Evolutionary conservation across 257 asterid species (phyloP).

Genomic region (Lithospermum erythrorhizon): DNA sequence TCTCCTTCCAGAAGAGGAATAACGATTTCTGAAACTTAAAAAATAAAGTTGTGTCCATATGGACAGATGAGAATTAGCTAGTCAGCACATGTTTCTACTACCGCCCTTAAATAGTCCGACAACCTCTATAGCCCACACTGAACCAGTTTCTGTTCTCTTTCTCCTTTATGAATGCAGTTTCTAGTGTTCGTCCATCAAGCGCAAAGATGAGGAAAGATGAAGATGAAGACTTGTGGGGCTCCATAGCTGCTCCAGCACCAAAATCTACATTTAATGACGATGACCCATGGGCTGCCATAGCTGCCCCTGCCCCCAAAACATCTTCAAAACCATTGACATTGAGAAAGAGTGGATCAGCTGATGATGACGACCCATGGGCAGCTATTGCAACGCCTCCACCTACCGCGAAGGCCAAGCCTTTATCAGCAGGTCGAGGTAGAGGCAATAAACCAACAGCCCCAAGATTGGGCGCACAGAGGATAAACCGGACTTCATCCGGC

Average conservation of each 20-base stretch:
- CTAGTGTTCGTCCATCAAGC: conserved; percentile 44
- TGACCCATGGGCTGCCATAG: conserved; percentile 59
- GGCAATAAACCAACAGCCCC: conserved; percentile 62
- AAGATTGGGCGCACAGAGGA: conserved; percentile 71
- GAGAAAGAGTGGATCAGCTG: conserved; percentile 32
- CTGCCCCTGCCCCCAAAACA: conserved; percentile 51
- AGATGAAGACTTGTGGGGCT: conserved; percentile 61
- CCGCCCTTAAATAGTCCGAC: not conserved
- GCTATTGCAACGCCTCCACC: conserved; percentile 85
- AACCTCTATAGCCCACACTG: not conserved
- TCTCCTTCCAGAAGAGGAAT: too few species aligned
- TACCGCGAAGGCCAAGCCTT: conserved; percentile 53
- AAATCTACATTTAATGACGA: conserved; percentile 39
- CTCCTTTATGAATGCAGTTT: conserved; percentile 28
- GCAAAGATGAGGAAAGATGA: conserved; percentile 36
- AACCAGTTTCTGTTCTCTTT: not conserved
- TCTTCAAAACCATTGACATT: conserved; percentile 32
- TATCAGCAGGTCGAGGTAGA: conserved; percentile 53
- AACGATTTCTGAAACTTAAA: too few species aligned
- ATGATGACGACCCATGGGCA: conserved; percentile 75
- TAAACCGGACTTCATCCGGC: conserved; percentile 80
- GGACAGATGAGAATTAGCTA: too few species aligned
- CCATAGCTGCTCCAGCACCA: conserved; percentile 49
- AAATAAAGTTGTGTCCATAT: too few species aligned
- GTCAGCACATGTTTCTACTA: too few species aligned